Conservation (phyloP, 1,284 basidiomycete genomes). For the Ceratobasidium sp. region DNA sequence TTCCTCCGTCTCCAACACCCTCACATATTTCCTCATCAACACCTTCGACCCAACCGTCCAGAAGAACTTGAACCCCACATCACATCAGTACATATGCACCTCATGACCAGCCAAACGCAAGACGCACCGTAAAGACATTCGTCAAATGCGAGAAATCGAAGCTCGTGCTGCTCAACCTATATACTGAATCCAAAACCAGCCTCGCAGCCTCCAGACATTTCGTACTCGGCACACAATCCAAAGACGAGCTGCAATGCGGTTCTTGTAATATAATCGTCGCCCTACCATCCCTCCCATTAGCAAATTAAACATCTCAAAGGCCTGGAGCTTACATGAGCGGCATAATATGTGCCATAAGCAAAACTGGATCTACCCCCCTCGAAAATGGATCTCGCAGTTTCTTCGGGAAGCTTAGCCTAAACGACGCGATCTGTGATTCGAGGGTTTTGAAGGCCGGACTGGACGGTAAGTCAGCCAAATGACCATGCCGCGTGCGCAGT, state of each 20-base stretch:
- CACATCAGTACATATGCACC: not conserved
- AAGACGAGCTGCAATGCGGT: constrained; percentile 13
- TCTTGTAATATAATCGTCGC: constrained; percentile 36
- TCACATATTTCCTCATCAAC: constrained; percentile 27
- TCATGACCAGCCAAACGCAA: not conserved
- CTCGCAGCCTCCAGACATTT: constrained; percentile 17
- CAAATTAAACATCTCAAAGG: not conserved
- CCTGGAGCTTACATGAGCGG: constrained; percentile 14
- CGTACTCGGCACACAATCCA: constrained; percentile 3
- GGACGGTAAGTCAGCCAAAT: constrained; percentile 10
- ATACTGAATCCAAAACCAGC: constrained; percentile 18
- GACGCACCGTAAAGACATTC: constrained; percentile 27
- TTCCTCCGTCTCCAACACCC: constrained; percentile 21
- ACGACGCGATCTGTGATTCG: constrained; percentile 33
- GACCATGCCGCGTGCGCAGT: constrained; percentile 18
- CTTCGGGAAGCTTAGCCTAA: constrained; percentile 28
- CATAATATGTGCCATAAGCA: constrained; percentile 29
- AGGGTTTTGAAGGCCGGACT: constrained; percentile 34
- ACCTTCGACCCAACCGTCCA: constrained; percentile 35
- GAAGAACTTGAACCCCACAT: constrained; percentile 6
- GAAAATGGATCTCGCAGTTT: constrained; percentile 29
- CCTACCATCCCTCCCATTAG: not conserved
- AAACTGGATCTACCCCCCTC: constrained; percentile 14
- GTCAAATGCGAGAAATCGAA: constrained; percentile 36
- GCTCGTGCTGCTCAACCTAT: constrained; percentile 20